Evolutionary conservation across 2,329 filamentous ascomycete genomes (phyloP), one percentile per base, ranked within the genome.

Genomic region (Botryotinia calthae): DNA sequence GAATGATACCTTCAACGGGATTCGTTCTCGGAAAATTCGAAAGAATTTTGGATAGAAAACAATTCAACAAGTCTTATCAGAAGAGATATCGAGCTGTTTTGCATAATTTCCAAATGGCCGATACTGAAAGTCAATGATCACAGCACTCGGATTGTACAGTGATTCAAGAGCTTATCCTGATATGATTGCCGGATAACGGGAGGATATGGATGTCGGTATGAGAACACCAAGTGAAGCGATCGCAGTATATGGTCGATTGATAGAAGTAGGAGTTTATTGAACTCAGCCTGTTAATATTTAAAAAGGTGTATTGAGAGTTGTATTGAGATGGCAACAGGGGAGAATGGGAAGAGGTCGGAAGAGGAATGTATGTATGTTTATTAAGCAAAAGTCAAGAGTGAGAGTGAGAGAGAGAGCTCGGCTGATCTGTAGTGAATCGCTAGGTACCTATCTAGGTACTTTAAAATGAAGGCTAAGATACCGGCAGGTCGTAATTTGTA

Each of bases 121-220:
- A 48, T n/a, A n/a, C 18, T 37, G 31, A 28, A 62, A 34, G 58
- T 37, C 58, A 63, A 28, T 31, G n/a, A 56, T 54, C 18, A 34
- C 68, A 64, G 58, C 34, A 70, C 28, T 37, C 31, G 5, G 63
- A 37, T 20, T 51, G 63, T 37, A 66, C 16, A 7, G 42, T 20
- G 31, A 40, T 37, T 66, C 67, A 63, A 34, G 44, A 70, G 54
- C 68, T 64, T 71, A 71, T 64, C 68, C 64, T 71, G 58, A 54
- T 51, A 28, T 54, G 16, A n/a, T 31, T 22, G 67, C 20, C 34
- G 54, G 34, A 46, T 70, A 58, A 48, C 46, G 18, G 37, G 1
- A 8, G 25, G 25, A 16, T 28, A 7, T 40, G 40, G 28, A 56
- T 68, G 56, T 69, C 22, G 66, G 20, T 44, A 54, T 59, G 16